Evolutionary conservation across 306 rosid species (phyloP).

Genomic region (Pyrus pyrifolia): DNA sequence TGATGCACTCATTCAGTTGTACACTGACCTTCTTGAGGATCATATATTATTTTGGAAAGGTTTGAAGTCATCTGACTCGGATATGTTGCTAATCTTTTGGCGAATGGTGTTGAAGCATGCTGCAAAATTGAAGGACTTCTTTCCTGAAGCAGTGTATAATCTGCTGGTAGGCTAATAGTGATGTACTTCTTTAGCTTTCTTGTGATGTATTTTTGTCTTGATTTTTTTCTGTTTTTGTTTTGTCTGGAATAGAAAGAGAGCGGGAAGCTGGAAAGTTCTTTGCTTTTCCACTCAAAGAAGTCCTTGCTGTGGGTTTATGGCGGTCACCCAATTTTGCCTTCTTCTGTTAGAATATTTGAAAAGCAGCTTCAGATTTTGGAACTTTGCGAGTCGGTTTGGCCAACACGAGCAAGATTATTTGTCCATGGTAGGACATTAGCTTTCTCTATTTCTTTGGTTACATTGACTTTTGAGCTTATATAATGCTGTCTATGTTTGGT

Average conservation of each 20-base stretch:
- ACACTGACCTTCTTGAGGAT: slow-evolving; percentile 50
- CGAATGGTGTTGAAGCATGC: slow-evolving; percentile 57
- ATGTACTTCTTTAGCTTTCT: slow-evolving; percentile 14
- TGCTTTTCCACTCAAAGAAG: slow-evolving; percentile 37
- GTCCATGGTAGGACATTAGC: slow-evolving; percentile 37
- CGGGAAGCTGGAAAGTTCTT: slow-evolving; percentile 29
- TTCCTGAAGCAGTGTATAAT: slow-evolving; percentile 42
- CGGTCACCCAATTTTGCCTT: slow-evolving; percentile 76
- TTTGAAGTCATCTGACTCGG: slow-evolving; percentile 37
- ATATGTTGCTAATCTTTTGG: slow-evolving; percentile 48
- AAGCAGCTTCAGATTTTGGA: slow-evolving; percentile 47
- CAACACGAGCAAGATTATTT: slow-evolving; percentile 29
- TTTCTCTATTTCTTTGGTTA: slow-evolving; percentile 10
- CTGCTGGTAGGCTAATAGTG: slow-evolving; percentile 50
- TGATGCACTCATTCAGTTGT: slow-evolving; percentile 28
- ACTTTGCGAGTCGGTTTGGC: slow-evolving; percentile 60
- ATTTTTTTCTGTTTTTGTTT: not conserved
- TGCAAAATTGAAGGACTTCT: slow-evolving; percentile 33
- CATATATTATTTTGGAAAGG: slow-evolving; percentile 58
- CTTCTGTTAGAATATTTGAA: slow-evolving; percentile 44
- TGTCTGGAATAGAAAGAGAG: slow-evolving; percentile 39
- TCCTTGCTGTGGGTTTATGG: slow-evolving; percentile 83
- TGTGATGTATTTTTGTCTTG: not conserved
- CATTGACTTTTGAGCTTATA: not conserved
- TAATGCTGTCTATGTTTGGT: not conserved